Evolutionary conservation across 2,329 filamentous ascomycete genomes (phyloP).

Genomic region (Pleoardoris graminearum): DNA sequence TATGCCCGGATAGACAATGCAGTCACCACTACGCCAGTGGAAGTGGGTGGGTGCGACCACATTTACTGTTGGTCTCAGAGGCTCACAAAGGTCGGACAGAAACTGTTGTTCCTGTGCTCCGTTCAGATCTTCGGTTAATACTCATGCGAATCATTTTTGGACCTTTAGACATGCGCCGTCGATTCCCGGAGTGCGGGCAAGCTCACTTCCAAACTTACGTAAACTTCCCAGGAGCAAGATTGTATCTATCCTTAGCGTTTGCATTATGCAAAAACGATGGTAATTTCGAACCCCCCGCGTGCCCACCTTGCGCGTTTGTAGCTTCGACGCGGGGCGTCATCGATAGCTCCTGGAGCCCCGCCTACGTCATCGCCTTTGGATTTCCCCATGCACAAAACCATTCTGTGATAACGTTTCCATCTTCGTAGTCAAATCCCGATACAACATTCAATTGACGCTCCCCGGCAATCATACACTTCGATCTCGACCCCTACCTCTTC

Average conservation of each 20-base stretch:
- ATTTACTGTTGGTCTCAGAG: too few species aligned
- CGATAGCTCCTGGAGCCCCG: slow-evolving; percentile 22
- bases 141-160: too few species aligned
- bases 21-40: too few species aligned
- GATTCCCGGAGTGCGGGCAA: too few species aligned
- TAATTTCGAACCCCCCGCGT: slow-evolving; percentile 3
- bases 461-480: neutral
- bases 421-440: neutral
- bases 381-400: slow-evolving; percentile 12
- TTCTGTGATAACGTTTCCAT: slow-evolving; percentile 3
- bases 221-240: neutral
- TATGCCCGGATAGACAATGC: too few species aligned
- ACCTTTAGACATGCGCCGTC: too few species aligned
- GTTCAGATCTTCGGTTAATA: too few species aligned
- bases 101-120: too few species aligned
- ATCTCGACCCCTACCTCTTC: neutral
- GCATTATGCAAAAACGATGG: slow-evolving; percentile 14
- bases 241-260: neutral
- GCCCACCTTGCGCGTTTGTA: neutral
- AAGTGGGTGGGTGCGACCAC: too few species aligned
- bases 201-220: too few species aligned
- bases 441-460: neutral
- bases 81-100: too few species aligned
- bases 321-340: slow-evolving; percentile 3
- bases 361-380: slow-evolving; percentile 34